Conservation (phyloP, 495 filamentous ascomycete genomes). For the Aspergillus sparsus region DNA sequence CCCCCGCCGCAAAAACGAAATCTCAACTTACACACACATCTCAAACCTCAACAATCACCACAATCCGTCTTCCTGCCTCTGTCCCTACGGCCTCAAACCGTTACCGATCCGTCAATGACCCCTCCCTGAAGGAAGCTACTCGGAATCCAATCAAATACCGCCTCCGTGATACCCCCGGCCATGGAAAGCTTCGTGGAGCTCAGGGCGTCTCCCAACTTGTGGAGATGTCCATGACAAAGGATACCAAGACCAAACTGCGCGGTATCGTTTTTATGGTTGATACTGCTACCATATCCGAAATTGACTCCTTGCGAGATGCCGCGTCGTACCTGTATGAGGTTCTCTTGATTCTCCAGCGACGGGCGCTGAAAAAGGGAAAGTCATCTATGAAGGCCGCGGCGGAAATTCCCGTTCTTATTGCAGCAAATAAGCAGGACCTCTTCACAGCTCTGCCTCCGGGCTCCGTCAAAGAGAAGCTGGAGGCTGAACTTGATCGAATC, state of each 20-base stretch:
- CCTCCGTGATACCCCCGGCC: slow-evolving; percentile 86
- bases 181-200: slow-evolving; percentile 81
- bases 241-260: slow-evolving; percentile 57
- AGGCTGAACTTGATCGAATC: slow-evolving; percentile 79
- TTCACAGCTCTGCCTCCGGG: slow-evolving; percentile 87
- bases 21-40: slow-evolving; percentile 71
- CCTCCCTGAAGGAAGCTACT: slow-evolving; percentile 61
- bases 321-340: slow-evolving; percentile 86
- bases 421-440: slow-evolving; percentile 92
- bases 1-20: slow-evolving; percentile 34
- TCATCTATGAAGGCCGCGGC: slow-evolving; percentile 57
- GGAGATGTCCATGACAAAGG: slow-evolving; percentile 46
- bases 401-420: slow-evolving; percentile 74
- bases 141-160: slow-evolving; percentile 77
- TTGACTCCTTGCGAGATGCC: slow-evolving; percentile 56
- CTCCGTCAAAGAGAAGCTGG: slow-evolving; percentile 72
- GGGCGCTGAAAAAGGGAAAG: slow-evolving; percentile 54
- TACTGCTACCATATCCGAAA: slow-evolving; percentile 69
- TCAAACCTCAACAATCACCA: slow-evolving; percentile 70
- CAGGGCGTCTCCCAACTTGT: slow-evolving; percentile 43
- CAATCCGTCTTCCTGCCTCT: slow-evolving; percentile 68
- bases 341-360: slow-evolving; percentile 76
- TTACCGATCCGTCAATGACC: slow-evolving; percentile 70
- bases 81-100: slow-evolving; percentile 63
- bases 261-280: slow-evolving; percentile 90